Percentiles rank a stretch among this genome's conserved stretches.
Conservation (phyloP, 2,329 filamentous ascomycete species). For the Allantophomopsis cytisporea region DNA sequence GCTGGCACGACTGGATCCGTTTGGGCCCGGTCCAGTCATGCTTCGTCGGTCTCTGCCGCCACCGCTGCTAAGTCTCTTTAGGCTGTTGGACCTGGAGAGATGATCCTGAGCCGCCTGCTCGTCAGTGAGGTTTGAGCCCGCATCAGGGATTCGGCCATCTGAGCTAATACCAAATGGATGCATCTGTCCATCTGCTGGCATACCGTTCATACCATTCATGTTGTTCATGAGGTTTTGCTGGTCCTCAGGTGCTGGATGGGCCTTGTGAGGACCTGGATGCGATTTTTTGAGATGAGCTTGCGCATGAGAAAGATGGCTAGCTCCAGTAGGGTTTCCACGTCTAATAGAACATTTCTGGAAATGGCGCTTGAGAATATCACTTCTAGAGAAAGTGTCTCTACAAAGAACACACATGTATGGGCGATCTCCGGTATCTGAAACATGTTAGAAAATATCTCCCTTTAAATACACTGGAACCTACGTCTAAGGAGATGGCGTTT, state of each 20-base stretch:
- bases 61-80: slow-evolving; percentile 41
- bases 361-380: slow-evolving; percentile 96
- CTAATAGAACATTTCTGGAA: slow-evolving; percentile 98
- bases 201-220: slow-evolving; percentile 46
- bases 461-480: slow-evolving; percentile 35
- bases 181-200: slow-evolving; percentile 41
- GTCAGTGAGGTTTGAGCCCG: slow-evolving; percentile 33
- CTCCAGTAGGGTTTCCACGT: slow-evolving; percentile 87
- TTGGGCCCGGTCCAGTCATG: slow-evolving; percentile 39
- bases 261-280: slow-evolving; percentile 40
- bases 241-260: slow-evolving; percentile 32
- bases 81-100: slow-evolving; percentile 45
- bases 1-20: slow-evolving; percentile 25
- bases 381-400: slow-evolving; percentile 94
- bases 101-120: slow-evolving; percentile 49
- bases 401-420: slow-evolving; percentile 98
- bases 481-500: slow-evolving; percentile 93
- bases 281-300: slow-evolving; percentile 80
- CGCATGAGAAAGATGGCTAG: slow-evolving; percentile 86
- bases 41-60: slow-evolving; percentile 42
- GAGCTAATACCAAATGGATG: slow-evolving; percentile 44
- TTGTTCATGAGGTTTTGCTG: slow-evolving; percentile 37
- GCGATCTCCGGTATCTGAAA: slow-evolving; percentile 82
- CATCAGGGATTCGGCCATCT: slow-evolving; percentile 16
- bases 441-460: no score